Percentiles rank a stretch among this genome's conserved stretches.
Conservation (phyloP, 805 yeast species). For the Suhomyces vadensis region DNA sequence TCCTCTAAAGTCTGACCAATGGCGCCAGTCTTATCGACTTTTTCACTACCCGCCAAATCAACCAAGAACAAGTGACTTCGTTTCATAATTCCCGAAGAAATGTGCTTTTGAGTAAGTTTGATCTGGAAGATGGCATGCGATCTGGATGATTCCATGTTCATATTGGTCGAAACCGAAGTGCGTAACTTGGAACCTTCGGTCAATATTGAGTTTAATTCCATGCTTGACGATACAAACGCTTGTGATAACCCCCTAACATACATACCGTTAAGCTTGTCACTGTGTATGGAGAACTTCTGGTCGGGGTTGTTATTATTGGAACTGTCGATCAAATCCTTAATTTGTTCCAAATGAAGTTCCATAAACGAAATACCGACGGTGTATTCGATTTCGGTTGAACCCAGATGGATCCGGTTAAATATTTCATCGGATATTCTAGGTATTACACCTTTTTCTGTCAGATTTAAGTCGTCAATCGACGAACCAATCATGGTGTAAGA, state of each 20-base stretch:
- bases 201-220: constrained; percentile 60
- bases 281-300: constrained; percentile 54
- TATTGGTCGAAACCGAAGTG: constrained; percentile 59
- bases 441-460: constrained; percentile 59
- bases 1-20: constrained; percentile 75
- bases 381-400: constrained; percentile 55
- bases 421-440: constrained; percentile 71
- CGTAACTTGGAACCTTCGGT: constrained; percentile 58
- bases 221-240: constrained; percentile 55
- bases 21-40: constrained; percentile 75
- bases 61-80: constrained; percentile 69
- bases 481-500: constrained; percentile 76
- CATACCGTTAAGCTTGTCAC: constrained; percentile 62
- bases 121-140: constrained; percentile 81
- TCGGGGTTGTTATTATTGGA: constrained; percentile 13
- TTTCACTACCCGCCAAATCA: constrained; percentile 88
- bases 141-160: constrained; percentile 74
- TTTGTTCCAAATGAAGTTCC: constrained; percentile 80
- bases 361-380: constrained; percentile 69
- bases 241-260: constrained; percentile 71
- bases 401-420: constrained; percentile 52
- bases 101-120: constrained; percentile 60
- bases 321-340: constrained; percentile 64
- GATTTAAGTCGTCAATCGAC: constrained; percentile 24
- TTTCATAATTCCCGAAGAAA: constrained; percentile 56